These are phyloP conservation scores for Trichocomaceae sp. DNA, from an alignment of 2,329 filamentous ascomycete genomes.

Conservation along the genomic window DNA sequence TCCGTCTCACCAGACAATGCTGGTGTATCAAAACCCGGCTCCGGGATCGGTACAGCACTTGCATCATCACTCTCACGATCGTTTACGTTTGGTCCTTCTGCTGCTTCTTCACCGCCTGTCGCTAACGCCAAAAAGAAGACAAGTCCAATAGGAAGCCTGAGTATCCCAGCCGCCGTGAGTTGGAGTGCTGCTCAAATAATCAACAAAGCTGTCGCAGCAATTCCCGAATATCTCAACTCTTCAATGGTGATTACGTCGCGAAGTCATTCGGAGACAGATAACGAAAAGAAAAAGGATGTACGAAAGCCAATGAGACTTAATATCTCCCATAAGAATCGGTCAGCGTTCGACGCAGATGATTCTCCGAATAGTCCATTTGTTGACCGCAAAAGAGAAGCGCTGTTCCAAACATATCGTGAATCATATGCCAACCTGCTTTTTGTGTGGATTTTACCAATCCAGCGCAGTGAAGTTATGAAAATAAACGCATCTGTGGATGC, in stretches of 20 bases:
- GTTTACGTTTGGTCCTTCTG: slow-evolving; percentile 39
- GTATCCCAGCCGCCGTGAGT: slow-evolving; percentile 22
- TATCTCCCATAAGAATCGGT: slow-evolving; percentile 51
- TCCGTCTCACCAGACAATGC: slow-evolving; percentile 38
- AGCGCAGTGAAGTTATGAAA: slow-evolving; percentile 54
- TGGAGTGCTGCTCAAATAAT: slow-evolving; percentile 24
- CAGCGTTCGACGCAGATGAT: slow-evolving; percentile 50
- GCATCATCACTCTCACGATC: slow-evolving; percentile 42
- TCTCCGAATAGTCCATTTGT: slow-evolving; percentile 44
- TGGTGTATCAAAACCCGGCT: slow-evolving; percentile 31
- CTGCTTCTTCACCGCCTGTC: slow-evolving; percentile 36
- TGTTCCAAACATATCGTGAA: slow-evolving; percentile 49
- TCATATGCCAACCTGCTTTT: slow-evolving; percentile 54
- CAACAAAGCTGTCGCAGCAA: slow-evolving; percentile 21
- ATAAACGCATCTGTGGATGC: slow-evolving; percentile 42
- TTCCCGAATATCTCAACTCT: slow-evolving; percentile 26
- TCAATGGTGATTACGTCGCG: slow-evolving; percentile 24
- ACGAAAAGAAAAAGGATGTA: slow-evolving; percentile 26
- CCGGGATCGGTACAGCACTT: slow-evolving; percentile 37
- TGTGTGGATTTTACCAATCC: slow-evolving; percentile 51
- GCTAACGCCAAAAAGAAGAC: slow-evolving; percentile 29
- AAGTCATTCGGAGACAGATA: slow-evolving; percentile 35
- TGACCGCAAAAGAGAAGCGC: slow-evolving; percentile 41
- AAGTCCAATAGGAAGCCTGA: slow-evolving; percentile 32
- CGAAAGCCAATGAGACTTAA: slow-evolving; percentile 35